phyloP scores from a whole-genome alignment of 1,284 basidiomycete species.

The Lignosus rhinocerotis region DNA sequence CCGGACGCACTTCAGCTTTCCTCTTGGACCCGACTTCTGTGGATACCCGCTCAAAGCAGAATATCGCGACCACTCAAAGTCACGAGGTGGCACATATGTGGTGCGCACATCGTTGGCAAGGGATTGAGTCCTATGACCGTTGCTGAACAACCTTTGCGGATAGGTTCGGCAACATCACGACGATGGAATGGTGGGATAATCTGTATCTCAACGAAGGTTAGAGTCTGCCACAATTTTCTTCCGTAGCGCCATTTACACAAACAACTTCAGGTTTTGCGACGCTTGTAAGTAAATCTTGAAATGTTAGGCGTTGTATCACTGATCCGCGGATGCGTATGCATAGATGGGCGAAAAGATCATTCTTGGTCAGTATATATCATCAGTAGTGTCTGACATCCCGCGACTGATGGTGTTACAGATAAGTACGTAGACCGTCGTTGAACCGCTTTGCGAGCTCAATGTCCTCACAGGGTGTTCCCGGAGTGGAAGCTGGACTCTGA shows the following conservation, averaged over 20 bases:
- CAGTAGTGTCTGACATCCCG: neutral
- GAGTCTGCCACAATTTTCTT: neutral
- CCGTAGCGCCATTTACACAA: neutral
- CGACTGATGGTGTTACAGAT: conserved; percentile 36
- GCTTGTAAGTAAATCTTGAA: conserved; percentile 42
- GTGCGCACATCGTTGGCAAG: conserved; percentile 41
- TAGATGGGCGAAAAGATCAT: conserved; percentile 93
- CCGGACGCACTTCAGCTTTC: conserved; percentile 83
- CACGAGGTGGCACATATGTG: conserved; percentile 88
- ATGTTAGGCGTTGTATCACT: neutral
- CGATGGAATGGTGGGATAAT: conserved; percentile 95
- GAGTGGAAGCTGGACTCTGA: conserved; percentile 76
- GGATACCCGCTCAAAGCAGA: conserved; percentile 79
- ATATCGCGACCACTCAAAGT: conserved; percentile 76
- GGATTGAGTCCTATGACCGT: neutral
- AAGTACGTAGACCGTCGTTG: conserved; percentile 38
- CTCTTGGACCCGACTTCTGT: conserved; percentile 80
- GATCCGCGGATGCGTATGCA: neutral
- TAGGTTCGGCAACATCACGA: conserved; percentile 89
- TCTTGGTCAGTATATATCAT: conserved; percentile 54
- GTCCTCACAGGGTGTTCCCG: conserved; percentile 59
- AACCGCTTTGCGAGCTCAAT: neutral
- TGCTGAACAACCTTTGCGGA: neutral
- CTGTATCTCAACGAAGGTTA: conserved; percentile 81
- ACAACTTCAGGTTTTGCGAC: conserved; percentile 77